Percentiles rank a stretch among this genome's conserved stretches.
Evolutionary conservation across 192 early-diverging fungal genomes (phyloP).

Genomic region (Entomortierella parvispora): DNA sequence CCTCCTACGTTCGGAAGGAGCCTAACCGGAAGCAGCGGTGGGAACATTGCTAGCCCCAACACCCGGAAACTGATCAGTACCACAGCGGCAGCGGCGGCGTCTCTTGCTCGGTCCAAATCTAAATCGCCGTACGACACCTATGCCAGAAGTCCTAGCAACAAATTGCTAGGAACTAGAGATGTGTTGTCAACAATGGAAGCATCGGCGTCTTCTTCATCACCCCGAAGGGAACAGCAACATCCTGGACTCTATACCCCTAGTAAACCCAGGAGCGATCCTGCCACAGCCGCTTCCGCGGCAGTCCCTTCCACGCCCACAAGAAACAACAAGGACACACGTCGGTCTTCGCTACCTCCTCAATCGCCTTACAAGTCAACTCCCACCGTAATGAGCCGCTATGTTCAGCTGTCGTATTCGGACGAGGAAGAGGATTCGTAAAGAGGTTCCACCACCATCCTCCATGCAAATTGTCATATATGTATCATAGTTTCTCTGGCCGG

Average conservation of each 20-base stretch:
- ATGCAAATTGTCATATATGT: neutral
- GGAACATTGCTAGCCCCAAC: no score
- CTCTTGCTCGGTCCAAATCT: neutral
- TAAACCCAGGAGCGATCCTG: conserved; percentile 6
- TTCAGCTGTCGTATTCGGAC: conserved; percentile 16
- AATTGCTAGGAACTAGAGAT: neutral
- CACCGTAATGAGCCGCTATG: conserved; percentile 34
- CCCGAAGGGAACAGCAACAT: conserved; percentile 15
- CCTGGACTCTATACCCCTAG: conserved; percentile 45
- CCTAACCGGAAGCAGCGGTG: no score
- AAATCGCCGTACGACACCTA: neutral
- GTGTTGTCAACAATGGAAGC: neutral
- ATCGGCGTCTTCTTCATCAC: no score
- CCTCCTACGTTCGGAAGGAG: no score
- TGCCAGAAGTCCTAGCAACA: no score
- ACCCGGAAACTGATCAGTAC: neutral
- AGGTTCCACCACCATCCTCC: neutral
- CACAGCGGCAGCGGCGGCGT: neutral
- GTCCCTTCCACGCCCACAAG: neutral
- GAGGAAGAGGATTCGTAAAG: conserved; percentile 26
- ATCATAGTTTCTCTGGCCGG: neutral
- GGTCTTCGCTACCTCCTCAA: neutral
- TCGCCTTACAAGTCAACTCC: conserved; percentile 26
- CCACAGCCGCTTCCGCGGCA: neutral
- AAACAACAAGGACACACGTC: neutral